Conservation (phyloP, 192 early-diverging fungal species). For the Rhizophagus sp. region DNA sequence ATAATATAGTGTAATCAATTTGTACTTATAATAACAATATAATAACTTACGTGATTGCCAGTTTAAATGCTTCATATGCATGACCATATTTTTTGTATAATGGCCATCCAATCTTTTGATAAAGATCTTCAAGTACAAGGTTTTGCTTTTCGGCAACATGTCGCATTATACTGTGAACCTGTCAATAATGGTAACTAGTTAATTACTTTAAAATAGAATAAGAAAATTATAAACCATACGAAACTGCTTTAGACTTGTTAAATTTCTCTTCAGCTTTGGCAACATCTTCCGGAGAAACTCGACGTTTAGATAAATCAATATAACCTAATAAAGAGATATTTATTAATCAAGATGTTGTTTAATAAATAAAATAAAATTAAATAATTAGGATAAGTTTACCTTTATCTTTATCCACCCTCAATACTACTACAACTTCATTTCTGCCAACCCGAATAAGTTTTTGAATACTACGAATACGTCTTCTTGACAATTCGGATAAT, state of each 20-base stretch:
- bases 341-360: too few species aligned
- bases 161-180: conserved; percentile 77
- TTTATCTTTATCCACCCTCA: conserved; percentile 97
- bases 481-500: conserved; percentile 86
- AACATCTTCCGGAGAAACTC: conserved; percentile 86
- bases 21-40: not conserved
- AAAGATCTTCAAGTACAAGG: conserved; percentile 80
- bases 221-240: not conserved
- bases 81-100: conserved; percentile 95
- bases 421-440: conserved; percentile 91
- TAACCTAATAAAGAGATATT: conserved; percentile 60
- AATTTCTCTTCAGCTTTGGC: conserved; percentile 90
- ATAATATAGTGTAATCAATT: not conserved
- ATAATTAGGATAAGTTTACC: conserved; percentile 49
- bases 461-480: conserved; percentile 96
- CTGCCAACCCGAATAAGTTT: conserved; percentile 92
- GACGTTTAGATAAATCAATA: conserved; percentile 97
- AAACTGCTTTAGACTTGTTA: conserved; percentile 88
- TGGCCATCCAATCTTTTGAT: conserved; percentile 88
- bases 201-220: not conserved
- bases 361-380: not conserved
- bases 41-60: conserved; percentile 73
- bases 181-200: not conserved
- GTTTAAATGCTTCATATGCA: conserved; percentile 96
- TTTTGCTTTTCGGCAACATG: conserved; percentile 88